phyloP scores from a whole-genome alignment of 306 rosid species.

The Calophaca sinica region DNA sequence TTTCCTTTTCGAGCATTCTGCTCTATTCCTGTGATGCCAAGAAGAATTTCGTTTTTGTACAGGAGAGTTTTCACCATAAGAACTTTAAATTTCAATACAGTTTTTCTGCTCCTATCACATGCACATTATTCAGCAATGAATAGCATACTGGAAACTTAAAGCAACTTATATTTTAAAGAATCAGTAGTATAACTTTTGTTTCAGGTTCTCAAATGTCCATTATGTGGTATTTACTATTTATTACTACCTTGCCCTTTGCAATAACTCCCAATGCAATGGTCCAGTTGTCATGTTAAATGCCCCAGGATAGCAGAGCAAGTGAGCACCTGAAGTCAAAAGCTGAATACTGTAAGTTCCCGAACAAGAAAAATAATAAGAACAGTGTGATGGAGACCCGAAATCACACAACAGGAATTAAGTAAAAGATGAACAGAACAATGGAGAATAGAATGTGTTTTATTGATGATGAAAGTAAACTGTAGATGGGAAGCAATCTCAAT shows the following conservation, averaged over 20 bases:
- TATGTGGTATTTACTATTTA: conserved; percentile 21
- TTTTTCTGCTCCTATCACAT: not conserved
- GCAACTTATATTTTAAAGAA: conserved; percentile 14
- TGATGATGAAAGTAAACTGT: too few relatives aligned
- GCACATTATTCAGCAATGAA: conserved; percentile 15
- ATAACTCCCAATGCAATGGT: conserved; percentile 97
- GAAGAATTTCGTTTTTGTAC: not conserved
- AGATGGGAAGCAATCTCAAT: too few relatives aligned
- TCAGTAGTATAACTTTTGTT: not conserved
- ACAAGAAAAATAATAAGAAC: conserved; percentile 24
- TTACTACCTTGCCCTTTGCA: conserved; percentile 87
- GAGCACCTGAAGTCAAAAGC: conserved; percentile 81
- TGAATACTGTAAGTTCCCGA: conserved; percentile 41
- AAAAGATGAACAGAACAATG: too few relatives aligned
- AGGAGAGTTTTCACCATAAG: not conserved
- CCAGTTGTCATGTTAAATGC: conserved; percentile 99
- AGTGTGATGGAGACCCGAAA: not conserved
- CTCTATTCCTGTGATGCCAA: not conserved
- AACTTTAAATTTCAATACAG: not conserved
- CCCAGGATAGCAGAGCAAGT: conserved; percentile 96
- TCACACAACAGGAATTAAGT: too few relatives aligned
- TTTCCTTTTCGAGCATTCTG: not conserved
- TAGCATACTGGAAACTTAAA: conserved; percentile 15
- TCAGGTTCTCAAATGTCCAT: conserved; percentile 26
- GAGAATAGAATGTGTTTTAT: too few relatives aligned